Evolutionary conservation across 2,329 filamentous ascomycete species (phyloP), one percentile per base, ranked within the genome.

Genomic region (Claviceps pusilla): DNA sequence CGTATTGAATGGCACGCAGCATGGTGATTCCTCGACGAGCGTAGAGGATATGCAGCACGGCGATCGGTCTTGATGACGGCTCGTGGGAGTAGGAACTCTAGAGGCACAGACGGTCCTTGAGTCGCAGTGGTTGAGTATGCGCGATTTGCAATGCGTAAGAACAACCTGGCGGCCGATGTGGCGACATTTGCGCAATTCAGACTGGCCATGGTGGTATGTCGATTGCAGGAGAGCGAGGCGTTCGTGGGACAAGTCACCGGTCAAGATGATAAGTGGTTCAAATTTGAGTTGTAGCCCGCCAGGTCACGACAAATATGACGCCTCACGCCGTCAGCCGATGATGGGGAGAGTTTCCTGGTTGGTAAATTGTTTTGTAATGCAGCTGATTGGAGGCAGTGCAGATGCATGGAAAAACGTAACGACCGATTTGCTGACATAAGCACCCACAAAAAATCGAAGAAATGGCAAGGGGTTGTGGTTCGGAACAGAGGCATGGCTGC

Each of bases 11-110:
- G 4, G 33, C 41, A 37, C n/a, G 33, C 16, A 7, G 11, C 12
- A n/a, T 7, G 31, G 4, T 37, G 7, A 19, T 24, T 12, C 1
- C 24, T 50, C n/a, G 51, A 41, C 19, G 14, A 12, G 28, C 24
- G 48, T 35, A 33, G 28, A 24, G 55, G 50, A 37, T 50, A 55
- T 6, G 55, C 12, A 10, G 33, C 33, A 46, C 48, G 49, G 33
- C 24, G 31, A 45, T 50, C 3, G 3, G 46, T 39, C 16, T 33
- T 52, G 31, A 33, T 43, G 3, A 31, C 56, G 57, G 57, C 60
- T 58, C 62, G 61, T 19, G 72, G 74, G 37, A 72, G 57, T 24
- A 76, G 67, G 59, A 73, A 69, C 24, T 71, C 69, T 33, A 72
- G 66, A 48, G 66, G 63, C 47, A 59, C 56, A 43, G 60, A 56